These are phyloP conservation scores for Nepenthes mirabilis DNA, from an alignment of 148 eudicot species.

Conservation along the genomic window DNA sequence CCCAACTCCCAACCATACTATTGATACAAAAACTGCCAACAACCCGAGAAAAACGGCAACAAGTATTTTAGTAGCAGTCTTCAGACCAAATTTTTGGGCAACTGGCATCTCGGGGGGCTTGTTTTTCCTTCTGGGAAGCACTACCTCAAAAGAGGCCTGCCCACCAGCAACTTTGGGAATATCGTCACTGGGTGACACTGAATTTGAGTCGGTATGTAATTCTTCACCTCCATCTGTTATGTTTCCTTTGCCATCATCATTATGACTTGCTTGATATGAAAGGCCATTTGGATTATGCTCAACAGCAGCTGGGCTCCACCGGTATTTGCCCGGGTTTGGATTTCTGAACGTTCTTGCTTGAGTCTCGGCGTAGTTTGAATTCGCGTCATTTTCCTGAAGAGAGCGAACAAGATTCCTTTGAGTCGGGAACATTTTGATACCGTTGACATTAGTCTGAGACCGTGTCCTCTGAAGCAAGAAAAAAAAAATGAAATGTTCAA, in stretches of 20 bases:
- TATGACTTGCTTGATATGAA: constrained; percentile 7
- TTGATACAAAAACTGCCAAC: constrained; percentile 24
- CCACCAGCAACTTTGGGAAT: constrained; percentile 8
- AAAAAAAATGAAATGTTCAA: background rate
- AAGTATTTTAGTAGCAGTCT: constrained; percentile 11
- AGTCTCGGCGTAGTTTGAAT: constrained; percentile 23
- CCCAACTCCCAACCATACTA: constrained; percentile 26
- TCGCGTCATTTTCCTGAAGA: constrained; percentile 48
- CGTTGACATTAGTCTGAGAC: constrained; percentile 39
- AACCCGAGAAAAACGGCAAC: constrained; percentile 18
- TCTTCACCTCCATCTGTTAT: constrained; percentile 14
- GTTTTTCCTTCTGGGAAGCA: constrained; percentile 12
- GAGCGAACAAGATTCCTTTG: constrained; percentile 71
- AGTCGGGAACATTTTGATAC: constrained; percentile 49
- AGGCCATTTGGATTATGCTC: constrained; percentile 21
- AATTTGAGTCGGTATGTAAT: constrained; percentile 33
- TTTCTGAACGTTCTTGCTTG: constrained; percentile 32
- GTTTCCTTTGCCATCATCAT: constrained; percentile 8
- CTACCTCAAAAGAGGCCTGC: constrained; percentile 9
- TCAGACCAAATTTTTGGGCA: constrained; percentile 8
- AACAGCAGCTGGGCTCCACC: constrained; percentile 32
- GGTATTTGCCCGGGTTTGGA: constrained; percentile 26
- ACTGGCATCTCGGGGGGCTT: constrained; percentile 13
- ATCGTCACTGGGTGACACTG: constrained; percentile 66
- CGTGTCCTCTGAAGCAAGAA: constrained; percentile 36